Conservation (phyloP, 176 grass and related monocot species). For the Eremochloa ophiuroides region DNA sequence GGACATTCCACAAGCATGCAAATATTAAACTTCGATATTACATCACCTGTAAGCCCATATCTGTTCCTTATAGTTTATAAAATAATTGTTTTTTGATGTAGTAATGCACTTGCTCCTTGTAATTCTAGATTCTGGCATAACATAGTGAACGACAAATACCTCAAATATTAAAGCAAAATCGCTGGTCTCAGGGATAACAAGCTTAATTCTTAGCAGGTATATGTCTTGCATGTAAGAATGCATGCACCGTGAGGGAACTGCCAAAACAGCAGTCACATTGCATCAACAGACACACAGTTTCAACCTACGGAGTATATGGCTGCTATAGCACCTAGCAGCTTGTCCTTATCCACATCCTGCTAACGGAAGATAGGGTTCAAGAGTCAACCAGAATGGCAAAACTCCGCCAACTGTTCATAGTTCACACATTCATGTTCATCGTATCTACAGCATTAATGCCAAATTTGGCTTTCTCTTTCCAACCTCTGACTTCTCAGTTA, state of each 20-base stretch:
- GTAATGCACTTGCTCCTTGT: neutral
- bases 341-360: constrained; percentile 32
- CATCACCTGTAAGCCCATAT: neutral
- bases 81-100: neutral
- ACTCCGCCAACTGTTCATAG: neutral
- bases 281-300: constrained; percentile 23
- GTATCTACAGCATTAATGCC: neutral
- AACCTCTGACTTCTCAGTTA: constrained; percentile 3
- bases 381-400: constrained; percentile 9
- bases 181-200: neutral
- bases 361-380: constrained; percentile 20
- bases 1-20: neutral
- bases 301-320: constrained; percentile 1
- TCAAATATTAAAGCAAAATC: neutral
- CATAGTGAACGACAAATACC: neutral
- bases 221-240: neutral
- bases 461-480: constrained; percentile 17
- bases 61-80: neutral
- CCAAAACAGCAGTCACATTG: constrained; percentile 25
- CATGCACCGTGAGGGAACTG: constrained; percentile 1
- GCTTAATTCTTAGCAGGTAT: neutral
- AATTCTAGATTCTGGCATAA: neutral
- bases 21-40: neutral
- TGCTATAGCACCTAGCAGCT: neutral
- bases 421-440: constrained; percentile 9